Conservation (phyloP, 2,329 filamentous ascomycete species). For the Aurifilum marmelostoma region DNA sequence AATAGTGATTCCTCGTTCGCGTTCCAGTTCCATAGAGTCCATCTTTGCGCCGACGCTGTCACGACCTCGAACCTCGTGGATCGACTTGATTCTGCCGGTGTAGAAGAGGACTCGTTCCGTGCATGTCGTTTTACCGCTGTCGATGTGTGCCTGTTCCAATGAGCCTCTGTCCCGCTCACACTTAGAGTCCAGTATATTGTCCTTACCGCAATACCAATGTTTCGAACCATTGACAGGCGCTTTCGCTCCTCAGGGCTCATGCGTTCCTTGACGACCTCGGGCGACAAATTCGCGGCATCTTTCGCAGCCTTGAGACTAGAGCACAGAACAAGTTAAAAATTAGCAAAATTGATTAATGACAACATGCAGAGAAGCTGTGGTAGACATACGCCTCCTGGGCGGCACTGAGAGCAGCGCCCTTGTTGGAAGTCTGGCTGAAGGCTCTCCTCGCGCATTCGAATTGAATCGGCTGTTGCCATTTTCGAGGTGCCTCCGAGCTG, state of each 20-base stretch:
- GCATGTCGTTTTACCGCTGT: slow-evolving; percentile 96
- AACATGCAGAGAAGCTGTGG: not conserved
- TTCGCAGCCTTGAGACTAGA: slow-evolving; percentile 56
- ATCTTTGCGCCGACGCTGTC: slow-evolving; percentile 98
- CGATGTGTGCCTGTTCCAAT: slow-evolving; percentile 79
- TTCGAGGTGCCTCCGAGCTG: slow-evolving; percentile 36
- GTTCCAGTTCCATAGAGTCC: slow-evolving; percentile 99
- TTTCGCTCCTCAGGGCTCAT: slow-evolving; percentile 78
- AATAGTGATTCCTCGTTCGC: slow-evolving; percentile 98
- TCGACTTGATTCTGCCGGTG: slow-evolving; percentile 93
- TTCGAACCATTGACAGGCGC: slow-evolving; percentile 80
- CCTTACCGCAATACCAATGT: slow-evolving; percentile 93
- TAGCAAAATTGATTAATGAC: not conserved
- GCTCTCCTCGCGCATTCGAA: slow-evolving; percentile 41
- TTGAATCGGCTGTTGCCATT: slow-evolving; percentile 38
- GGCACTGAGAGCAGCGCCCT: slow-evolving; percentile 39
- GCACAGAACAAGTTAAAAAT: not conserved
- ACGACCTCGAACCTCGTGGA: slow-evolving; percentile 94
- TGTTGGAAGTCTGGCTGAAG: slow-evolving; percentile 43
- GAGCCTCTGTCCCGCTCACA: slow-evolving; percentile 7
- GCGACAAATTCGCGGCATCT: slow-evolving; percentile 56
- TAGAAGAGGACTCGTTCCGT: slow-evolving; percentile 98
- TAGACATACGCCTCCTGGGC: slow-evolving; percentile 43
- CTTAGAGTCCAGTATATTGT: rapidly evolving
- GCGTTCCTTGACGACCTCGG: slow-evolving; percentile 72